Evolutionary conservation across 371 early-diverging fungal species (phyloP).

Genomic region (Apophysomyces variabilis): DNA sequence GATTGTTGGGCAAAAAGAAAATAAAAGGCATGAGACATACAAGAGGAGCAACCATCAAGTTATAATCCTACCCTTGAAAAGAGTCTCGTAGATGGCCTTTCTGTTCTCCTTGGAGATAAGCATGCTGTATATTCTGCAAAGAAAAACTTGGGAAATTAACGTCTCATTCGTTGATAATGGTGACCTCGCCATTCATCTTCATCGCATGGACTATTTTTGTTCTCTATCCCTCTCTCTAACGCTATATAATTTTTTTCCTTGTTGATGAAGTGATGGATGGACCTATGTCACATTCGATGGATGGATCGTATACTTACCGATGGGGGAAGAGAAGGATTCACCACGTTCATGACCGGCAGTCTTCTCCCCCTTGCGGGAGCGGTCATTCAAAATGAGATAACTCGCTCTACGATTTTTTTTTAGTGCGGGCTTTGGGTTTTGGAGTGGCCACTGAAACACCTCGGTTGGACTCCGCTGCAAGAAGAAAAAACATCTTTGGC

Average conservation of each 20-base stretch:
- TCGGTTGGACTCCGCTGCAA: background rate
- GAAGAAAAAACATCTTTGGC: too few species aligned
- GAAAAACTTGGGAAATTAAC: background rate
- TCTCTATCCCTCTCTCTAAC: conserved; percentile 10
- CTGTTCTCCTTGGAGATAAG: conserved; percentile 94
- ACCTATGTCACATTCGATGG: background rate
- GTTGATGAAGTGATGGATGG: conserved; percentile 6
- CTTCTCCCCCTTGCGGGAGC: conserved; percentile 10
- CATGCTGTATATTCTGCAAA: conserved; percentile 61
- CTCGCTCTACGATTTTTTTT: background rate
- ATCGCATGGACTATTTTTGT: background rate
- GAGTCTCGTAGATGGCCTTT: conserved; percentile 90
- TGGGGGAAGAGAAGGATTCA: conserved; percentile 12
- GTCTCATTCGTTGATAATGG: background rate
- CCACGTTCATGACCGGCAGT: background rate
- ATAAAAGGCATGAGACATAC: background rate
- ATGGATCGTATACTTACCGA: conserved; percentile 13
- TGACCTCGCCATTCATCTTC: background rate
- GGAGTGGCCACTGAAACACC: background rate
- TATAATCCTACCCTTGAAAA: conserved; percentile 74
- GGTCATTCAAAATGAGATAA: background rate
- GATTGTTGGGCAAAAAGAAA: conserved; percentile 30
- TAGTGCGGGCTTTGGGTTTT: background rate
- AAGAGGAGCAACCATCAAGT: background rate
- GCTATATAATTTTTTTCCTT: conserved; percentile 14